A percentile compares a stretch with the other conserved stretches of the same genome.
Evolutionary conservation across 306 rosid genomes (phyloP).

Genomic region (Vigna nakashimae): DNA sequence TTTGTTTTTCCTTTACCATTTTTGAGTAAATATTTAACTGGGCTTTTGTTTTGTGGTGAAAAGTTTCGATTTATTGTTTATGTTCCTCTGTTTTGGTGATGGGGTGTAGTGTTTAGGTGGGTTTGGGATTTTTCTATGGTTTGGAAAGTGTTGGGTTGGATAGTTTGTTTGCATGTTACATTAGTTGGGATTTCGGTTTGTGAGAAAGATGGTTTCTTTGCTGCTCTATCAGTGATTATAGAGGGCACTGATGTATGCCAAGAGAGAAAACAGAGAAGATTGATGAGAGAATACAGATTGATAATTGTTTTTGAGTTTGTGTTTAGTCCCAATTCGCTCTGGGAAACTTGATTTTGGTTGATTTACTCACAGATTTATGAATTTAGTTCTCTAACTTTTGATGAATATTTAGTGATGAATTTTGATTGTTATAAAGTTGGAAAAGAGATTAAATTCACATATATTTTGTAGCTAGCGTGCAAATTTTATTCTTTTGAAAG

Average conservation of each 20-base stretch:
- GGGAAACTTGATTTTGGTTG: background rate
- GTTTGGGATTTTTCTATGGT: background rate
- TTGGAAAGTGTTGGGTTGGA: slow-evolving; percentile 23
- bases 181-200: slow-evolving; percentile 29
- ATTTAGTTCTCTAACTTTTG: too few species aligned
- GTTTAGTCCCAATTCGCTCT: background rate
- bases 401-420: background rate
- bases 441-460: too few species aligned
- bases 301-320: background rate
- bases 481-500: too few species aligned
- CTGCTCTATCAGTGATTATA: background rate
- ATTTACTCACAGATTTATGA: background rate
- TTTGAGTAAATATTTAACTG: background rate
- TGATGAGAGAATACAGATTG: background rate
- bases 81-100: background rate
- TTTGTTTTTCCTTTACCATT: background rate
- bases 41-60: background rate
- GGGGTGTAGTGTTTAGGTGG: background rate
- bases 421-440: background rate
- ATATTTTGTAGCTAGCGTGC: background rate
- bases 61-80: slow-evolving; percentile 24
- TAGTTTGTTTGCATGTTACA: slow-evolving; percentile 31
- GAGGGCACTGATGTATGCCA: background rate
- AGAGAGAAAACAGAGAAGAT: background rate
- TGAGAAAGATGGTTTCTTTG: background rate